Evolutionary conservation across 352 stramenopile species (phyloP), one percentile per base, ranked within the genome.

Genomic region (Aphanomyces invadans): DNA sequence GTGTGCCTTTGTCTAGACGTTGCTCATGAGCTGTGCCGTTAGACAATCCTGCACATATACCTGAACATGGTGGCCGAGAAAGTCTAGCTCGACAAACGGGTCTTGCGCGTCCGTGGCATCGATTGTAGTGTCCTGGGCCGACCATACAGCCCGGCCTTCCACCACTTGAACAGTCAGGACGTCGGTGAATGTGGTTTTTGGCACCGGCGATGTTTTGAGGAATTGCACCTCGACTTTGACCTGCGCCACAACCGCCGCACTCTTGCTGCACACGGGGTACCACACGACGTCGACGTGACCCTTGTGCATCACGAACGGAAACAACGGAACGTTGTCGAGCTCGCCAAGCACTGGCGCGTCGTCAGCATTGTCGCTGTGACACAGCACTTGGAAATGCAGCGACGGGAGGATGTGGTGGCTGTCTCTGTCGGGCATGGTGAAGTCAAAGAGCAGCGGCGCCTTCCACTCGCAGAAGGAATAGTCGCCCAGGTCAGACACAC

Each of bases 211-310:
- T 15, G 39, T 57, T 10, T 44, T 42, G 4, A 85, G 32, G 51
- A 79, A 82, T 51, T 85, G 77, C 1, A 85, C 26, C 56, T 85
- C 75, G 0, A 82, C 21, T 12, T 74, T 70, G 19, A 79, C 39
- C 36, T 75, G 60, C 7, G 60, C 72, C 10, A 69, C 72, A 10
- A 77, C 23, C 26, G 49, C 31, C 15, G 26, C n/a, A n/a, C n/a
- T 0, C 12, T 54, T 11, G 39, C 17, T 4, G 38, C 25, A 71
- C 42, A 49, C 4, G 25, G 52, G 21, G 38, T 85, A 80, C 75
- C 74, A 81, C 11, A 62, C 69, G 0, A 63, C 68, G 9, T 49
- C 49, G 39, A 85, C 48, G 23, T 82, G 77, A 9, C 77, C 77
- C 32, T 79, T 74, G 26, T 74, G 62, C 4, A 85, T 42, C 5